Percentiles rank a stretch among this genome's conserved stretches.
Conservation (phyloP, 192 early-diverging fungal species). For the Coemansia sp. region DNA sequence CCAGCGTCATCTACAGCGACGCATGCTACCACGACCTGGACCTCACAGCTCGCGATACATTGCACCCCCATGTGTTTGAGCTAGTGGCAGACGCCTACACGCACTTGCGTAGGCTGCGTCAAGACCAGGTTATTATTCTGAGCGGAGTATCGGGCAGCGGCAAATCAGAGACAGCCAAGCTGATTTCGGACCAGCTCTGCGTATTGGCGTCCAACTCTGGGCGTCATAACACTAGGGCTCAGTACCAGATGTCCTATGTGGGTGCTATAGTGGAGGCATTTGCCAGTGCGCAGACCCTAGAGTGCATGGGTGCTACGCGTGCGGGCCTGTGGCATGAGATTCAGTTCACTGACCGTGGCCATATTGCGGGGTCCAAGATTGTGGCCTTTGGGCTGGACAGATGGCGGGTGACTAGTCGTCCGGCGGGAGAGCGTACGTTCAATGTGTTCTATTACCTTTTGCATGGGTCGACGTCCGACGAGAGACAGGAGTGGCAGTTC, state of each 20-base stretch:
- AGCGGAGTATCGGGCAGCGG: slow-evolving; percentile 84
- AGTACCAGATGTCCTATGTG: slow-evolving; percentile 67
- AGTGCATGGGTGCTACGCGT: slow-evolving; percentile 79
- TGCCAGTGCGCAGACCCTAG: slow-evolving; percentile 77
- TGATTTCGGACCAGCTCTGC: slow-evolving; percentile 66
- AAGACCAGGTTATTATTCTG: slow-evolving; percentile 88
- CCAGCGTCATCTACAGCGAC: slow-evolving; percentile 47
- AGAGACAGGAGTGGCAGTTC: slow-evolving; percentile 73
- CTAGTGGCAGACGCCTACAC: slow-evolving; percentile 81
- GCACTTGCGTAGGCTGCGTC: slow-evolving; percentile 80
- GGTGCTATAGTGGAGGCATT: slow-evolving; percentile 82
- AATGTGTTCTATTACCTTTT: slow-evolving; percentile 96
- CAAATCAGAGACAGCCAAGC: slow-evolving; percentile 77
- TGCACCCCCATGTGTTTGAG: slow-evolving; percentile 81
- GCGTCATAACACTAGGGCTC: slow-evolving; percentile 64
- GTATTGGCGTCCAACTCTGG: slow-evolving; percentile 69
- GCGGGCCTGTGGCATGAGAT: slow-evolving; percentile 85
- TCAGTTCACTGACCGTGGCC: slow-evolving; percentile 88
- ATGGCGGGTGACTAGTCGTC: slow-evolving; percentile 67
- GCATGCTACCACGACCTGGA: slow-evolving; percentile 53
- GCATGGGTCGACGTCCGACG: slow-evolving; percentile 76
- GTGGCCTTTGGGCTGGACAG: slow-evolving; percentile 89
- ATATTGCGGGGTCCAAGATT: slow-evolving; percentile 82
- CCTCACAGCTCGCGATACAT: slow-evolving; percentile 32
- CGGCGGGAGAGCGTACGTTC: slow-evolving; percentile 79